A percentile compares a stretch with the other conserved stretches of the same genome.
Conservation (phyloP, 225 moss, liverwort and hornwort genomes). For the Antitrichia curtipendula region DNA sequence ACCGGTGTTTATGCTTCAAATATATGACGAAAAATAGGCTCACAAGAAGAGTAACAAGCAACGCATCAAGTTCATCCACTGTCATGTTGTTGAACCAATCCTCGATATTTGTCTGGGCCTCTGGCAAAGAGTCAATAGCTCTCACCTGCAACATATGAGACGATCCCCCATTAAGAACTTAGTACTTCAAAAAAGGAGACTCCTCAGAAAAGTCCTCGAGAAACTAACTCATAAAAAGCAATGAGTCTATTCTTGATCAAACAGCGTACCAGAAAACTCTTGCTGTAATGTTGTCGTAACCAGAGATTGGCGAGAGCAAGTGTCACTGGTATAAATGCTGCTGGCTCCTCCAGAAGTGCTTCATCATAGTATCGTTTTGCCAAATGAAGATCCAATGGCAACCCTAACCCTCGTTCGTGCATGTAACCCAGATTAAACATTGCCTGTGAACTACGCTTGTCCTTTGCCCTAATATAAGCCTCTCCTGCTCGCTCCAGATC, state of each 20-base stretch:
- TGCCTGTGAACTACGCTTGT: conserved; percentile 71
- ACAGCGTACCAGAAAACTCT: conserved; percentile 54
- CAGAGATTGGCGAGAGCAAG: conserved; percentile 80
- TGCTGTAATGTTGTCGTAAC: conserved; percentile 76
- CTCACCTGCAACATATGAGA: conserved; percentile 48
- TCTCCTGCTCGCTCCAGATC: conserved; percentile 87
- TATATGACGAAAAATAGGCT: conserved; percentile 77
- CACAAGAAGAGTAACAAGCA: conserved; percentile 56
- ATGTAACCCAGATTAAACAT: conserved; percentile 98
- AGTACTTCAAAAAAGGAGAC: neutral
- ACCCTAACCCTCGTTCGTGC: conserved; percentile 86
- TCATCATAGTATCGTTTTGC: conserved; percentile 94
- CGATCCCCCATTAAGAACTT: neutral
- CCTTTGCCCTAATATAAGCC: conserved; percentile 61
- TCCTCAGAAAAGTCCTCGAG: neutral
- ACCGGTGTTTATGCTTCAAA: conserved; percentile 69
- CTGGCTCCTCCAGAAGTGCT: conserved; percentile 66
- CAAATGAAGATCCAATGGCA: conserved; percentile 88
- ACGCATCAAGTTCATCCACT: conserved; percentile 65
- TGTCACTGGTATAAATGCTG: conserved; percentile 79
- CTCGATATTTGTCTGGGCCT: conserved; percentile 29
- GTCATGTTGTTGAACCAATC: conserved; percentile 49
- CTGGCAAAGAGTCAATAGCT: conserved; percentile 60
- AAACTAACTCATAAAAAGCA: neutral
- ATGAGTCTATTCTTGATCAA: neutral